A percentile compares a stretch with the other conserved stretches of the same genome.
Conservation (phyloP, 257 asterid species). For the Paraleonurus japonicus region DNA sequence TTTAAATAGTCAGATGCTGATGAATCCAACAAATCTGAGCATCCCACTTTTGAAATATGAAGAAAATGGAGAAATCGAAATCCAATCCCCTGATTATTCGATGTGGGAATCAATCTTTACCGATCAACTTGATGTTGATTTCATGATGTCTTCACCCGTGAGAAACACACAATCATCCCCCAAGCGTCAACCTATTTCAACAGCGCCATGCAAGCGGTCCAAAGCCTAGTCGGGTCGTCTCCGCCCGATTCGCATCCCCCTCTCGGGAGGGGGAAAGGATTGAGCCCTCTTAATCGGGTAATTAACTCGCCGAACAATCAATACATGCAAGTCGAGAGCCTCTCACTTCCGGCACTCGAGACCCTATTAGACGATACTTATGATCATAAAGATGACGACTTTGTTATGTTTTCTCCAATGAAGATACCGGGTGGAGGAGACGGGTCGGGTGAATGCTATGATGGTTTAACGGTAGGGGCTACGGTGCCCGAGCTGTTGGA, state of each 20-base stretch:
- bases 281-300: slow-evolving; percentile 69
- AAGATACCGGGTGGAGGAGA: slow-evolving; percentile 33
- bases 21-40: slow-evolving; percentile 25
- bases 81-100: slow-evolving; percentile 64
- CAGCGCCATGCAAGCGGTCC: slow-evolving; percentile 24
- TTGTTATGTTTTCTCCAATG: slow-evolving; percentile 30
- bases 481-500: slow-evolving; percentile 54
- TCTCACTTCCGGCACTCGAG: slow-evolving; percentile 63
- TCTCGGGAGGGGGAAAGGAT: slow-evolving; percentile 57
- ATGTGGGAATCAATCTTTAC: slow-evolving; percentile 66
- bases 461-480: slow-evolving; percentile 15
- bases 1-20: slow-evolving; percentile 9
- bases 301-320: slow-evolving; percentile 67
- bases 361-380: slow-evolving; percentile 44
- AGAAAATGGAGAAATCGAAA: slow-evolving; percentile 34
- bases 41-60: slow-evolving; percentile 45
- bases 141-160: slow-evolving; percentile 81
- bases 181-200: slow-evolving; percentile 17
- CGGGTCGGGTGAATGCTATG: slow-evolving; percentile 40
- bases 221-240: slow-evolving; percentile 37
- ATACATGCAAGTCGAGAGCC: slow-evolving; percentile 58
- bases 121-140: slow-evolving; percentile 62
- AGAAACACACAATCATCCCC: slow-evolving; percentile 42
- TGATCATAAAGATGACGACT: slow-evolving; percentile 32
- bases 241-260: slow-evolving; percentile 55